A percentile compares a stretch with the other conserved stretches of the same genome.
phyloP scores from a whole-genome alignment of 148 eudicot species.

The Salicornia ramosissima region DNA sequence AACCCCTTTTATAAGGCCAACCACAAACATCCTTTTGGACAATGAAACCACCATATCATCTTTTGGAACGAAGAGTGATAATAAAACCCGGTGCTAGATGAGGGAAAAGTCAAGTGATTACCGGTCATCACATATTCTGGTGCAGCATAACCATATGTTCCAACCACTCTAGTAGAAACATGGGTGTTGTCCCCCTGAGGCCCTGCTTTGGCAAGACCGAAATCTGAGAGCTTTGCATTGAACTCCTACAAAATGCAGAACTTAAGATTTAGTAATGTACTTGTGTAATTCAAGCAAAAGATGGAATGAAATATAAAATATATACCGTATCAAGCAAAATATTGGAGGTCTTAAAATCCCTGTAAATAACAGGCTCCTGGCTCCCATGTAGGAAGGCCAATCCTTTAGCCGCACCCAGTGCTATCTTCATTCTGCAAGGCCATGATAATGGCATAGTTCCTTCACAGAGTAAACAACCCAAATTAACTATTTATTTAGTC shows the following conservation, averaged over 20 bases:
- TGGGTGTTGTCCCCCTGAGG: constrained; percentile 97
- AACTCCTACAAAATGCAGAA: constrained; percentile 52
- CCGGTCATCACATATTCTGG: constrained; percentile 99
- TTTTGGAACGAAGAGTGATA: background rate
- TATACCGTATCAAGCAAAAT: constrained; percentile 86
- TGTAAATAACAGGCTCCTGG: constrained; percentile 76
- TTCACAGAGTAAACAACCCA: constrained; percentile 26
- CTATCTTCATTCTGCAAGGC: constrained; percentile 86
- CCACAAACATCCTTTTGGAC: no score
- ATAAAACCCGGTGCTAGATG: background rate
- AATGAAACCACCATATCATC: no score
- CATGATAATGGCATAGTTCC: constrained; percentile 95
- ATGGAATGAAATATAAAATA: background rate
- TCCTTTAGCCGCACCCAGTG: constrained; percentile 93
- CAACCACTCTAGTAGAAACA: constrained; percentile 92
- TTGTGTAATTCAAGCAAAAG: background rate
- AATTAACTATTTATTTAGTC: constrained; percentile 7
- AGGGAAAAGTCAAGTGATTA: constrained; percentile 16
- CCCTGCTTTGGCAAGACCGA: constrained; percentile 96
- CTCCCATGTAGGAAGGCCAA: constrained; percentile 84
- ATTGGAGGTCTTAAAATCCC: constrained; percentile 95
- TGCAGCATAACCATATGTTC: constrained; percentile 98
- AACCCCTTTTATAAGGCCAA: no score
- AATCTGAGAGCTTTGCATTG: constrained; percentile 94
- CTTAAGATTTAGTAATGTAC: background rate